Conservation (phyloP, 129 eudicot genomes). For the Escallonia rubra region DNA sequence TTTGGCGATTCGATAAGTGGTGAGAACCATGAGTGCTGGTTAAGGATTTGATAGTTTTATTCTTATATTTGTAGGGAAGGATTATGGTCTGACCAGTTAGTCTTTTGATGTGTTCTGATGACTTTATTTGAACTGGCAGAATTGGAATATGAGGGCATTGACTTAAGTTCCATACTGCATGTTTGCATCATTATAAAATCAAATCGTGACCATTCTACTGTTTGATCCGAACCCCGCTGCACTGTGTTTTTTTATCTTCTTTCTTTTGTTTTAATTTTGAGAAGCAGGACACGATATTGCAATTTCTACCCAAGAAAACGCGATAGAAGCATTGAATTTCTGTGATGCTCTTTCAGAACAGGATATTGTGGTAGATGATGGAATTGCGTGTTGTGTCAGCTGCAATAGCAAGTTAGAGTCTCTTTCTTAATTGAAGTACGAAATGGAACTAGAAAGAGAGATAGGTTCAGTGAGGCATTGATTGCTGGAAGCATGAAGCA, state of each 20-base stretch:
- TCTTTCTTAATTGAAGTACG: too few species aligned
- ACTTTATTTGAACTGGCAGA: conserved; percentile 1
- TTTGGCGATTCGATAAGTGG: conserved; percentile 99
- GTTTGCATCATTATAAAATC: too few species aligned
- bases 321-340: too few species aligned
- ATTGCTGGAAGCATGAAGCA: background rate
- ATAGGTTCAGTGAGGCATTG: background rate
- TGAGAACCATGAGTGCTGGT: conserved; percentile 16
- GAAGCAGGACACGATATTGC: too few species aligned
- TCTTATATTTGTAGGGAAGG: background rate
- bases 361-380: background rate
- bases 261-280: too few species aligned
- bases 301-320: too few species aligned
- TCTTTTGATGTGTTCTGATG: background rate
- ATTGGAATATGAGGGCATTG: background rate
- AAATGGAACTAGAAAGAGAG: background rate
- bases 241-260: too few species aligned
- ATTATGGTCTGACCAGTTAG: background rate
- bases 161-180: too few species aligned
- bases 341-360: too few species aligned
- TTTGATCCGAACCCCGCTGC: too few species aligned
- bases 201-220: background rate
- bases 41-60: background rate
- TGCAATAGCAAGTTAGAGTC: too few species aligned
- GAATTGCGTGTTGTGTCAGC: background rate